Evolutionary conservation across 78 protist species (phyloP), one percentile per base, ranked within the genome.

Genomic region (Dictyostelium firmibasis): DNA sequence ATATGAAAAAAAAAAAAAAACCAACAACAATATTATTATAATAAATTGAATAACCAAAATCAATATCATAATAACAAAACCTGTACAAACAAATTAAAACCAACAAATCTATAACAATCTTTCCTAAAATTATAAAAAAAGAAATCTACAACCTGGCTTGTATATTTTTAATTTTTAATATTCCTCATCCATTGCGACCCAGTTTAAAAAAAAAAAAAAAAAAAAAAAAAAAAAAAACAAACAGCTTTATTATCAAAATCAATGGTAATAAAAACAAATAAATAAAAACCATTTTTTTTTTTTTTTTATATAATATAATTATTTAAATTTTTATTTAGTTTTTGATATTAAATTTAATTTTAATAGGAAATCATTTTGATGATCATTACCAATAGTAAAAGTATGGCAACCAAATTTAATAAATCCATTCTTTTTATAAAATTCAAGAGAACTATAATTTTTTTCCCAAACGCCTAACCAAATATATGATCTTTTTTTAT

Each of bases 401-500:
- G 62, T 25, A 78, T 78, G 84, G 7, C 11, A 20, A 78, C 62
- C 84, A 43, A 41, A 78, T 78, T 29, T 43, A 38, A 25, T 25
- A 43, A 78, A 78, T 4, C 31, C 31, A 78, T 78, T 35, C 43
- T 44, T 78, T 36, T 43, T 78, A 23, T 78, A 78, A 36, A 78
- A 78, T 20, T 27, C 62, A 10, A 78, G 43, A 0, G 84, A 27
- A 2, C 31, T 18, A n/a, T 20, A 14, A 44, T 78, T 78, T 9
- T n/a, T 20, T 11, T 78, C 84, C 84, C 84, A 78, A 20, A 78
- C 84, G 0, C 84, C 84, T 20, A 78, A 25, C 84, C 84, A 78
- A 8, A 78, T n/a, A 43, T 78, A 41, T n/a, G 50, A 36, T 43
- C 25, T 43, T n/a, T 23, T 4, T 43, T 43, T 35, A n/a, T 78